A percentile compares a stretch with the other conserved stretches of the same genome.
phyloP scores from a whole-genome alignment of 2,329 filamentous ascomycete genomes.

The Calycina herbarum region DNA sequence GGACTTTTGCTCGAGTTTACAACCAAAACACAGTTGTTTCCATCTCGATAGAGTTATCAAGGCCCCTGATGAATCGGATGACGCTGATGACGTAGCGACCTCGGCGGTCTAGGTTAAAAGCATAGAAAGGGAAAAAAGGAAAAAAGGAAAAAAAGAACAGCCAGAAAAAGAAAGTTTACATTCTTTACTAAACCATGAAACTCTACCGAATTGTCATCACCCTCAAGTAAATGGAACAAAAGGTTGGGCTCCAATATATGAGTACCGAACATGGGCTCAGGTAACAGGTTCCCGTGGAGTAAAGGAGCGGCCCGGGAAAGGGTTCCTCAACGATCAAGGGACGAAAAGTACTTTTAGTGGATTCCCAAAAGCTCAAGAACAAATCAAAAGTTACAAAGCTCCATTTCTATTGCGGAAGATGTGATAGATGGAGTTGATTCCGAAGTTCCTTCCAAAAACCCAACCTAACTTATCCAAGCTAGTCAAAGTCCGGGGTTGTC shows the following conservation, averaged over 20 bases:
- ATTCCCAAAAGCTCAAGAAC: background rate
- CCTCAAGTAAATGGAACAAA: background rate
- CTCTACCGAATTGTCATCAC: background rate
- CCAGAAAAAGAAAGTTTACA: background rate
- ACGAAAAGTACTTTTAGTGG: background rate
- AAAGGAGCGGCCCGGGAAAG: background rate
- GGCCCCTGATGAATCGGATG: background rate
- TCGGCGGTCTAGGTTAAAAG: background rate
- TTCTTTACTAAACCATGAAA: background rate
- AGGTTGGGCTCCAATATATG: background rate
- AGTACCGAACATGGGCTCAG: background rate
- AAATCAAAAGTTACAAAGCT: background rate
- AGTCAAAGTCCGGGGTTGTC: background rate
- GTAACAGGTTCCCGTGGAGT: background rate
- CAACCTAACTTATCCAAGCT: slow-evolving; percentile 3
- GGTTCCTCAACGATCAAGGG: background rate
- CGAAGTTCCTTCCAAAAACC: background rate
- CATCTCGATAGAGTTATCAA: background rate
- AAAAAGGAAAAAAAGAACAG: background rate
- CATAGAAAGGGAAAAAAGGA: background rate
- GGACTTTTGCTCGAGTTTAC: background rate
- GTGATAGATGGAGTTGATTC: background rate
- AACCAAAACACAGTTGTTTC: background rate
- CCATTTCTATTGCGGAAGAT: background rate
- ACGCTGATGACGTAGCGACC: background rate